These are phyloP conservation scores for Neonothopanus nambi DNA, from an alignment of 1,284 basidiomycete genomes.

Conservation along the genomic window DNA sequence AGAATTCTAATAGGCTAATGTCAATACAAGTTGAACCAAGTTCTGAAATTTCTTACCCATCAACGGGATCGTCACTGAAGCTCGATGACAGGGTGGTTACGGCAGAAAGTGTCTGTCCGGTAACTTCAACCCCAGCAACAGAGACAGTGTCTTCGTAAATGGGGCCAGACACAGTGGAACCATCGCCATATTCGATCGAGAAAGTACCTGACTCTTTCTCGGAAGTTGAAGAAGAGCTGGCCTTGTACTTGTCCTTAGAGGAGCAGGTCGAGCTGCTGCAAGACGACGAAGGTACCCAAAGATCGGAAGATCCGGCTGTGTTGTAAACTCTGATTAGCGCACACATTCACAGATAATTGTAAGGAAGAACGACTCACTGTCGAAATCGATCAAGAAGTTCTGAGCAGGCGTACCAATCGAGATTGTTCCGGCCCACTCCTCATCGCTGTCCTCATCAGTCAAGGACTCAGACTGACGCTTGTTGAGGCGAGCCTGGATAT, in stretches of 20 bases:
- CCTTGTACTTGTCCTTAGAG: constrained; percentile 28
- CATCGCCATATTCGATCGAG: constrained; percentile 53
- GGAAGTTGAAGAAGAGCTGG: constrained; percentile 36
- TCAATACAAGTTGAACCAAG: neutral
- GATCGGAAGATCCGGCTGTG: constrained; percentile 25
- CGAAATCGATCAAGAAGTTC: constrained; percentile 33
- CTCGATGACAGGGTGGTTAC: constrained; percentile 22
- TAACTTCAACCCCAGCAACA: constrained; percentile 30
- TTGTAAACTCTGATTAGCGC: constrained; percentile 4
- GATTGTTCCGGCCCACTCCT: constrained; percentile 31
- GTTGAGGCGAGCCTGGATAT: constrained; percentile 11
- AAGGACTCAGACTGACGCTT: constrained; percentile 25
- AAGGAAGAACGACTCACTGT: constrained; percentile 29
- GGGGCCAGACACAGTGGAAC: constrained; percentile 50
- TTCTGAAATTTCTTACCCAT: constrained; percentile 12
- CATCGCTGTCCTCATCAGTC: constrained; percentile 20
- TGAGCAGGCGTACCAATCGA: constrained; percentile 32
- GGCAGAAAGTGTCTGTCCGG: constrained; percentile 25
- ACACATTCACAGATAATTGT: constrained; percentile 18
- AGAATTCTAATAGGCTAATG: constrained; percentile 8
- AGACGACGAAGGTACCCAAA: constrained; percentile 26
- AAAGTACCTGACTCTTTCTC: constrained; percentile 35
- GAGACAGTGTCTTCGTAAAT: constrained; percentile 54
- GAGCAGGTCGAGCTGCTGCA: constrained; percentile 32
- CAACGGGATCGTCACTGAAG: constrained; percentile 23